Evolutionary conservation across 352 stramenopile species (phyloP).

Genomic region (Phytophthora nicotianae): DNA sequence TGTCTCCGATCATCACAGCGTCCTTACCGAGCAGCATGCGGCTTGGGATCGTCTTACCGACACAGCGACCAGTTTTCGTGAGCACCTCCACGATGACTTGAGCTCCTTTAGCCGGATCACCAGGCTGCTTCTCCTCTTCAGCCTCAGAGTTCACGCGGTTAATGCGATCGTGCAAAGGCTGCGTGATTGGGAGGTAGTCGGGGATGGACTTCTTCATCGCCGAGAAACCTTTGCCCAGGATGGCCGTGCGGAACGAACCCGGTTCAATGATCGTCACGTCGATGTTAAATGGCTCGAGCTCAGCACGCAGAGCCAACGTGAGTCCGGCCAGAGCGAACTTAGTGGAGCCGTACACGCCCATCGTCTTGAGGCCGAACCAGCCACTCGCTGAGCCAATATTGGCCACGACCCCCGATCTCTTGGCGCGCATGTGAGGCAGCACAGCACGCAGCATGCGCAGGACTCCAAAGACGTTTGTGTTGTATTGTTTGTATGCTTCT

Average conservation of each 20-base stretch:
- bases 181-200: conserved; percentile 37
- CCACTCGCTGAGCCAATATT: conserved; percentile 46
- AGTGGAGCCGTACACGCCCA: conserved; percentile 43
- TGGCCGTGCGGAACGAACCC: conserved; percentile 47
- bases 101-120: conserved; percentile 40
- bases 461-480: conserved; percentile 53
- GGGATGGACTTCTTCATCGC: conserved; percentile 38
- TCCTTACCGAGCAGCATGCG: conserved; percentile 45
- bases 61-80: conserved; percentile 42
- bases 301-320: conserved; percentile 34
- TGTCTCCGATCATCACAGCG: conserved; percentile 32
- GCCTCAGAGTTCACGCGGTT: conserved; percentile 17
- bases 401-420: conserved; percentile 46
- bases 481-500: conserved; percentile 42
- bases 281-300: conserved; percentile 45
- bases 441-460: conserved; percentile 42
- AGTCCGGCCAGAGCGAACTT: conserved; percentile 51
- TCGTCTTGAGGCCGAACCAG: conserved; percentile 34
- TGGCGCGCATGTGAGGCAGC: conserved; percentile 50
- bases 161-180: conserved; percentile 30
- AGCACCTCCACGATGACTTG: conserved; percentile 42
- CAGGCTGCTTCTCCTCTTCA: conserved; percentile 24
- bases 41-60: conserved; percentile 36
- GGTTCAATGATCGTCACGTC: conserved; percentile 54
- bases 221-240: conserved; percentile 40